Conservation (phyloP, 371 early-diverging fungal species). For the Coemansia sp. region DNA sequence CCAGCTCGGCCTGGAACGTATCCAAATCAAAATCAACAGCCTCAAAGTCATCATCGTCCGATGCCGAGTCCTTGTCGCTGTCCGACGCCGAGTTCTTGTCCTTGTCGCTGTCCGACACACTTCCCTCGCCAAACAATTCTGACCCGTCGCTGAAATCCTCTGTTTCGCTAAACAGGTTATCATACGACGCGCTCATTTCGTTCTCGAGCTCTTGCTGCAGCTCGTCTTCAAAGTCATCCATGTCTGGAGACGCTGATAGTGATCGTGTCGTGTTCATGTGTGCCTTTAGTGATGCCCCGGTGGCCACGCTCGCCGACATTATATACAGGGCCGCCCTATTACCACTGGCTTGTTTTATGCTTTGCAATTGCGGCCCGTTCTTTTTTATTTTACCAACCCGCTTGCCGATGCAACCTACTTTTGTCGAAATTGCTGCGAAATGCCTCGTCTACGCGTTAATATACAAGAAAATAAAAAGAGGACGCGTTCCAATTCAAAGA, state of each 20-base stretch:
- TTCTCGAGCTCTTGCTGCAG: constrained; percentile 48
- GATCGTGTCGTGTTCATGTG: constrained; percentile 29
- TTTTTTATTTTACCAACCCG: too few relatives aligned
- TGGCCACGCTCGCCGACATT: constrained; percentile 47
- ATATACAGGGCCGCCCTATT: background rate
- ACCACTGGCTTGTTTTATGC: background rate
- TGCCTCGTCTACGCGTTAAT: background rate
- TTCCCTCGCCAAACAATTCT: constrained; percentile 34
- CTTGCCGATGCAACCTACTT: background rate
- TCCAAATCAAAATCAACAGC: constrained; percentile 44
- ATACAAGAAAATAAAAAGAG: background rate
- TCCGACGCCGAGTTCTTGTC: constrained; percentile 8
- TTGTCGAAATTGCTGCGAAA: background rate
- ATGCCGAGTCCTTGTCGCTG: constrained; percentile 35
- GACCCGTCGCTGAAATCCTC: constrained; percentile 10
- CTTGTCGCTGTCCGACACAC: constrained; percentile 17
- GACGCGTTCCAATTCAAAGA: constrained; percentile 3
- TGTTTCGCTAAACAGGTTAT: constrained; percentile 29
- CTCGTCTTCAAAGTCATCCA: constrained; percentile 46
- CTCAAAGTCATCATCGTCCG: constrained; percentile 48
- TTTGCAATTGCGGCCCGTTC: background rate
- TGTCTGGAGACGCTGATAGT: constrained; percentile 18
- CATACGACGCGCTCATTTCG: constrained; percentile 46
- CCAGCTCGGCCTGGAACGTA: constrained; percentile 20
- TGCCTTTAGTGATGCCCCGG: constrained; percentile 31